Percentiles rank a stretch among this genome's conserved stretches.
phyloP scores from a whole-genome alignment of 139 green algal genomes.

The Gonium pectorale region DNA sequence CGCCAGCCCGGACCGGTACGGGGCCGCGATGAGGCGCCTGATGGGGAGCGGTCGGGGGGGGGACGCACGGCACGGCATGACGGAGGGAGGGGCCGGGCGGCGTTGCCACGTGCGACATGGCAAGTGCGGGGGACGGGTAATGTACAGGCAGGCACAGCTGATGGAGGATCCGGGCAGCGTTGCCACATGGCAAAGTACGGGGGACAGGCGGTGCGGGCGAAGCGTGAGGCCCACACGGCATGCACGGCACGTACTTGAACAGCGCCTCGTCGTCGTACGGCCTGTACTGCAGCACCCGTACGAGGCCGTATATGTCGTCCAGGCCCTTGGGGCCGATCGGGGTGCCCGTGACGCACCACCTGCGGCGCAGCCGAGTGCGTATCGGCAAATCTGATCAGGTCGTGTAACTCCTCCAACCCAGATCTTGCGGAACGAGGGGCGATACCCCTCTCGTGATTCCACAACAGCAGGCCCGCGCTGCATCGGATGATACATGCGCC shows the following conservation, averaged over 20 bases:
- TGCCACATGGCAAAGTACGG: no score
- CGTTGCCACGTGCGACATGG: no score
- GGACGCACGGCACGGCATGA: no score
- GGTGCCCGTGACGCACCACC: constrained; percentile 82
- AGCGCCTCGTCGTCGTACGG: constrained; percentile 47
- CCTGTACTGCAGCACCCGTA: constrained; percentile 67
- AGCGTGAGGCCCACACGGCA: no score
- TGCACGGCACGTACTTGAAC: constrained; percentile 46
- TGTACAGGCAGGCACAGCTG: no score
- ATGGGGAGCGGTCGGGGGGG: not conserved
- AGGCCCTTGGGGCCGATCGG: constrained; percentile 63
- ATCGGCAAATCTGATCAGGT: not conserved
- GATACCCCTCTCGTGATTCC: no score
- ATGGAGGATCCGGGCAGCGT: no score
- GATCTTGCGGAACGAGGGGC: no score
- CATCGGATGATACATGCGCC: no score
- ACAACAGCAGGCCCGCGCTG: no score
- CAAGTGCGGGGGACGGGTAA: no score
- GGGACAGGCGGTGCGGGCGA: no score
- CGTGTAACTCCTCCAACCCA: not conserved
- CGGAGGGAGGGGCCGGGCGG: not conserved
- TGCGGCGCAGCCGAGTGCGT: not conserved
- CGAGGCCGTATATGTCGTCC: constrained; percentile 65
- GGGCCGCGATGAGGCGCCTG: constrained; percentile 20
- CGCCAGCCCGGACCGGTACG: constrained; percentile 24